Evolutionary conservation across 129 eudicot genomes (phyloP), one percentile per base, ranked within the genome.

Genomic region (Escallonia herrerae): DNA sequence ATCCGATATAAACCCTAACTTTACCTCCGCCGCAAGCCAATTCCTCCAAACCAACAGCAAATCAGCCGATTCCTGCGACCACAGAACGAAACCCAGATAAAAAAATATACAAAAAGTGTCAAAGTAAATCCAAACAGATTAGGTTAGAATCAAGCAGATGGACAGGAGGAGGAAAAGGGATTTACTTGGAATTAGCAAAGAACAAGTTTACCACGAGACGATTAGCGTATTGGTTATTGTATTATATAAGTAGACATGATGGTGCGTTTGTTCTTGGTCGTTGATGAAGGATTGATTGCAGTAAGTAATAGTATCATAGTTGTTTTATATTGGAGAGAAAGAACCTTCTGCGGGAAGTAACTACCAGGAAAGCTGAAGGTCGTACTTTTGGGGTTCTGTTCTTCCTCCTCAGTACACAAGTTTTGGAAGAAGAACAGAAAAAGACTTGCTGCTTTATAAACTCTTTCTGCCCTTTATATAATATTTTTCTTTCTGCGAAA

Each of bases 201-300:
- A 77, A 74, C 72, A 70, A 77, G 75, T 38, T 70, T 66, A 77
- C 69, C 74, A 81, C 65, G 80, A 73, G 65, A 63, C 80, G 68
- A 11, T 62, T 46, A 60, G 60, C 56, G 62, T 76, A 7, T 40
- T 64, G 22, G 50, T 67, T 40, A 67, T 55, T 43, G 55, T 14
- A 41, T 22, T 3, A 46, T 58, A 45, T 56, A 43, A 9, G 3
- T 13, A 45, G 14, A 53, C 9, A 58, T 43, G 7, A 64, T 22
- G 50, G 61, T 60, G 60, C 56, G 56, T 50, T 51, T 60, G 42
- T 49, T 45, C 42, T 40, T 44, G 46, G 62, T 47, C 59, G 64
- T 48, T 60, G 43, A 38, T 53, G 40, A 38, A 71, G 56, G 6
- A 45, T 45, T 45, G 49, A 5, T 45, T 45, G 6, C 6, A 45